Base-by-base conservation (phyloP, 2,329 filamentous ascomycete genomes). In the Didymella arachidicola region DNA sequence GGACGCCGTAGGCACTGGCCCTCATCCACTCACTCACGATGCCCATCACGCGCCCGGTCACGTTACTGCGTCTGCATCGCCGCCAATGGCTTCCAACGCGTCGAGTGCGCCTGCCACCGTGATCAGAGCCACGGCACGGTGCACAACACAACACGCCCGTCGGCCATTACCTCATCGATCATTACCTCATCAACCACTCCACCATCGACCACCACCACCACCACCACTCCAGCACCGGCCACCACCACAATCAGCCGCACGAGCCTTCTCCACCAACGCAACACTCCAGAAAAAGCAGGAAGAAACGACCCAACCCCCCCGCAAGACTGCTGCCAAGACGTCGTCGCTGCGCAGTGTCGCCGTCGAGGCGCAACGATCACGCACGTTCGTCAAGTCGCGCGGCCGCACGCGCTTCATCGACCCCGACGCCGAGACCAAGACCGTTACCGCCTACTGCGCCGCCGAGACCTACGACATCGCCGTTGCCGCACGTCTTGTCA, bases 331-430 rank as follows among this genome's bases (percentile, higher is more conserved):
- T 19, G 63, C 57, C 48, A 75, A 75, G 52, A 76, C 74, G 18
- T 77, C 89, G 61, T 95, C 92, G 2, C 81, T 97, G 30, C 87
- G 94, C 54, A 86, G 93, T 58, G 92, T 96, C 12, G 92, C 93
- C 30, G 90, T 92, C 18, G 92, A 95, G 69, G 93, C 93, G 18
- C 92, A 97, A 78, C 80, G 79, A 65, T 86, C 80, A 58, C 82
- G 79, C 67, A 80, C 80, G 1, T 79, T 85, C 63, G 78, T 87
- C 62, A 82, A 81, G 67, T 77, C 80, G 49, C 72, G 69, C 55
- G 80, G 80, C 18, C 75, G 72, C 52, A 76, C 73, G 43, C 73
- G 75, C 45, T 80, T 81, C 60, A 74, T 83, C 45, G 78, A 81
- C 60, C 80, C 80, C 25, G 75, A 81, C 49, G 78, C 76, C 26